Conservation (phyloP, 371 early-diverging fungal species). For the Ecytonucleospora hepatopenaei region DNA sequence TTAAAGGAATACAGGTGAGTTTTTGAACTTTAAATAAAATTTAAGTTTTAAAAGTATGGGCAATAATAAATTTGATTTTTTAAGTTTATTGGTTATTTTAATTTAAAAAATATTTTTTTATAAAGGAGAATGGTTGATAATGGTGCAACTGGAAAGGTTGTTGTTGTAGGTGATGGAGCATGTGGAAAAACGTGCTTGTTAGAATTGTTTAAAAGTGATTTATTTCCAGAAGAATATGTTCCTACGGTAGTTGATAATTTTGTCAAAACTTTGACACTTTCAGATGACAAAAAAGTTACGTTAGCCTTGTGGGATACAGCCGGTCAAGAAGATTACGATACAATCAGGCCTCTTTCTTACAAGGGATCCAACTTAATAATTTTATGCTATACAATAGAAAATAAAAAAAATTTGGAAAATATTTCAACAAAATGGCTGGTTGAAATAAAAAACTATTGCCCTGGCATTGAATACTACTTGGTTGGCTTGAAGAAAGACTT, state of each 20-base stretch:
- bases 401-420: slow-evolving; percentile 53
- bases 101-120: neutral
- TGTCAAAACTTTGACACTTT: slow-evolving; percentile 45
- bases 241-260: slow-evolving; percentile 59
- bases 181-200: slow-evolving; percentile 59
- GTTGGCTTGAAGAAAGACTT: slow-evolving; percentile 56
- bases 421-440: slow-evolving; percentile 56
- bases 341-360: slow-evolving; percentile 57
- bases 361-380: slow-evolving; percentile 55
- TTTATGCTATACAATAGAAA: slow-evolving; percentile 58
- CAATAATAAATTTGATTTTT: neutral
- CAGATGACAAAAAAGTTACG: slow-evolving; percentile 34
- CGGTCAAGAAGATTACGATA: slow-evolving; percentile 59
- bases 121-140: neutral
- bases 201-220: slow-evolving; percentile 57
- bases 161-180: slow-evolving; percentile 58
- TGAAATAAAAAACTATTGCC: slow-evolving; percentile 57
- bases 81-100: neutral
- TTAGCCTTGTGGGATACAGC: slow-evolving; percentile 59
- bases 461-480: slow-evolving; percentile 50
- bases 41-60: neutral
- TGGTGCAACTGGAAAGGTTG: slow-evolving; percentile 52
- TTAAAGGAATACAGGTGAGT: neutral
- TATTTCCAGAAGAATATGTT: slow-evolving; percentile 57
- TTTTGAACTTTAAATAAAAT: neutral